A percentile compares a stretch with the other conserved stretches of the same genome.
These are phyloP conservation scores for Trametes cinnabarina DNA, from an alignment of 768 basidiomycete genomes.

Conservation along the genomic window DNA sequence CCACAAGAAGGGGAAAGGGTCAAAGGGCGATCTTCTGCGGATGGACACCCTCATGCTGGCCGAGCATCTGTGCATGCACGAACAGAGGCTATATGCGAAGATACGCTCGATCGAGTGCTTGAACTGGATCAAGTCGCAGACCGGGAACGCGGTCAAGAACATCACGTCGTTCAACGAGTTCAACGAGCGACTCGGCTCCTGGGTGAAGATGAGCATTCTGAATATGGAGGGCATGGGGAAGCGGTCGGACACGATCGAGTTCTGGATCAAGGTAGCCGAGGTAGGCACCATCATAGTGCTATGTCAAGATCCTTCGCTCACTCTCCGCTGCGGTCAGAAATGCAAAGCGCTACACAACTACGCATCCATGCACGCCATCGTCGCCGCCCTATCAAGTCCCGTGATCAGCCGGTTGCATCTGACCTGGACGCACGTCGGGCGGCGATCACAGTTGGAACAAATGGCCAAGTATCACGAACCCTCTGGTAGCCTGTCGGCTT, in stretches of 20 bases:
- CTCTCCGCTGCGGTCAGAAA: constrained; percentile 46
- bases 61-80: constrained; percentile 77
- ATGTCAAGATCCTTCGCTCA: constrained; percentile 6
- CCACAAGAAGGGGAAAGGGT: constrained; percentile 44
- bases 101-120: constrained; percentile 77
- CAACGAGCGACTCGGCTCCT: constrained; percentile 60
- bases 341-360: constrained; percentile 64
- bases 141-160: constrained; percentile 40
- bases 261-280: constrained; percentile 80
- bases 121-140: constrained; percentile 46
- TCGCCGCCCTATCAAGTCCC: constrained; percentile 58
- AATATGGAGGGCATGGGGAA: constrained; percentile 48
- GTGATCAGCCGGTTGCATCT: constrained; percentile 55
- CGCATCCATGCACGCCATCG: constrained; percentile 64
- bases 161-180: constrained; percentile 55
- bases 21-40: constrained; percentile 60
- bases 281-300: constrained; percentile 35
- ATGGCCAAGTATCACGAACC: constrained; percentile 60
- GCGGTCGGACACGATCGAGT: constrained; percentile 59
- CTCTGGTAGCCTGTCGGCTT: constrained; percentile 52
- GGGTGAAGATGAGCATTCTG: constrained; percentile 67
- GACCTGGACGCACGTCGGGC: constrained; percentile 65
- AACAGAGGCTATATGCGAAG: constrained; percentile 65
- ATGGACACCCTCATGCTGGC: constrained; percentile 71
- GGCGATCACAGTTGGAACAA: constrained; percentile 48